phyloP scores from a whole-genome alignment of 2,329 filamentous ascomycete genomes.

The Metarhizium brunneum region DNA sequence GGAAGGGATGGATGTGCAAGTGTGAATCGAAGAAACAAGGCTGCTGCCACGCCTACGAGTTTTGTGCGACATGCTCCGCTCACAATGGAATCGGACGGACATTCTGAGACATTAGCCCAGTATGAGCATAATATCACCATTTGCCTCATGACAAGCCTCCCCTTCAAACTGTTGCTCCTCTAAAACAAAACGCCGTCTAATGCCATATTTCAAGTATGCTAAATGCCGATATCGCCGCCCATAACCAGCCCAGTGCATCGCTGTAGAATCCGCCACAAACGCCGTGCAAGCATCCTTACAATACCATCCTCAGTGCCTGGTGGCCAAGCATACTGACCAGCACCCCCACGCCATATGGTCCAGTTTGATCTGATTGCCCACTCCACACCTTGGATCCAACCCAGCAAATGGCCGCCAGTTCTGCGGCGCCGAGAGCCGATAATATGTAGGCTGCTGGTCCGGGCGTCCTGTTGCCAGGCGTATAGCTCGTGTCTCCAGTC shows the following conservation, averaged over 20 bases:
- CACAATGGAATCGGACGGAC: too few species aligned
- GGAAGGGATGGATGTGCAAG: too few species aligned
- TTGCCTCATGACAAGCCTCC: too few species aligned
- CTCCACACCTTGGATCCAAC: conserved; percentile 22
- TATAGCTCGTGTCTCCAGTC: conserved; percentile 17
- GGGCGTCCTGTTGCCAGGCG: conserved; percentile 9
- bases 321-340: conserved; percentile 23
- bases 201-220: not conserved
- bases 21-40: too few species aligned
- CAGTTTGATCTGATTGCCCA: conserved; percentile 11
- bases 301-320: conserved; percentile 8
- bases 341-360: conserved; percentile 18
- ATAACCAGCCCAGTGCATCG: not conserved
- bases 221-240: not conserved
- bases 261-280: not conserved
- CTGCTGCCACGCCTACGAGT: too few species aligned
- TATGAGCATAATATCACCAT: too few species aligned
- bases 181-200: not conserved
- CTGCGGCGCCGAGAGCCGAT: conserved; percentile 20
- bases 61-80: too few species aligned
- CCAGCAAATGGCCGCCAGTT: conserved; percentile 25
- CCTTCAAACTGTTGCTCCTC: not conserved
- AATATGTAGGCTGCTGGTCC: conserved; percentile 13
- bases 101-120: too few species aligned
- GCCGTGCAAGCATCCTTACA: not conserved